Conservation (phyloP, 2,329 filamentous ascomycete species). For the Talaromyces sp. region DNA sequence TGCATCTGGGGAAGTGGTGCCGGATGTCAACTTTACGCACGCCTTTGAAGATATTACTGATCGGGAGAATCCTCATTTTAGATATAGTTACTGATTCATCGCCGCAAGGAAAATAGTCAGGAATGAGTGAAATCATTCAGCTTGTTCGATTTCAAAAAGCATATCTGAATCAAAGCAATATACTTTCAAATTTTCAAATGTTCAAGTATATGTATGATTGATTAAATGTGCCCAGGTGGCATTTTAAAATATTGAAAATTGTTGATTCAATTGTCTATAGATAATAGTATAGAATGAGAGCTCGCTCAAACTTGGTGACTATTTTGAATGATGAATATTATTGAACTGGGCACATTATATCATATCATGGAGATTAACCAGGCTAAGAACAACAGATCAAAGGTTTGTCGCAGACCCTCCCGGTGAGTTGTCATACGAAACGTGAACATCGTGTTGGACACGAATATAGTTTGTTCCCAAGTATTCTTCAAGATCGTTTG, state of each 20-base stretch:
- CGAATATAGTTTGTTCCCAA: constrained; percentile 8
- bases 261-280: too few relatives aligned
- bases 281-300: too few relatives aligned
- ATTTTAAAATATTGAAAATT: not conserved
- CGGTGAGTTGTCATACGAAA: not conserved
- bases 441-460: constrained; percentile 8
- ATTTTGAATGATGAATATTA: too few relatives aligned
- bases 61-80: constrained; percentile 61
- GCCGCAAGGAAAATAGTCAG: too few relatives aligned
- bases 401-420: too few relatives aligned
- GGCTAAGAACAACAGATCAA: too few relatives aligned
- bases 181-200: too few relatives aligned
- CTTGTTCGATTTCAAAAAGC: not conserved
- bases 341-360: not conserved
- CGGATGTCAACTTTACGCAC: constrained; percentile 48
- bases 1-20: constrained; percentile 44
- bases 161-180: not conserved
- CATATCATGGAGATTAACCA: too few relatives aligned
- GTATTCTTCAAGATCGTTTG: constrained; percentile 4
- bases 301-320: too few relatives aligned
- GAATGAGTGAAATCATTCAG: too few relatives aligned
- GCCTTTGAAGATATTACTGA: constrained; percentile 67
- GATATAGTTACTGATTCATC: constrained; percentile 54
- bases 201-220: not conserved
- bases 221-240: too few relatives aligned